These are phyloP conservation scores for Xylaria multiplex DNA, from an alignment of 2,329 filamentous ascomycete genomes.

Conservation along the genomic window DNA sequence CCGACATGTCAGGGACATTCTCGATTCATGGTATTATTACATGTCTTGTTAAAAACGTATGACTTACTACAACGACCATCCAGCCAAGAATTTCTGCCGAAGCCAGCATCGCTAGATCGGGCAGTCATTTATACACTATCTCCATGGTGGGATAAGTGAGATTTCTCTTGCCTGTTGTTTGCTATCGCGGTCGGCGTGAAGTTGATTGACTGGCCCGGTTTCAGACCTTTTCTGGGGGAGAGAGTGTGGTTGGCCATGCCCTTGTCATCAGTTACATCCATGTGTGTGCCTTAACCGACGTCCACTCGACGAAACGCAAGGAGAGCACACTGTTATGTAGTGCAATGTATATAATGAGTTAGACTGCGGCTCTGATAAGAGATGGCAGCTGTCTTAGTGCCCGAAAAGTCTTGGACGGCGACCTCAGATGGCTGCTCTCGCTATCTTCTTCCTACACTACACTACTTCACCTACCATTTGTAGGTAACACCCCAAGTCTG, in stretches of 20 bases:
- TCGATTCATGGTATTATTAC: conserved; percentile 22
- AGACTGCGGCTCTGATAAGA: conserved; percentile 33
- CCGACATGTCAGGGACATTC: conserved; percentile 17
- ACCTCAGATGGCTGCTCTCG: conserved; percentile 12
- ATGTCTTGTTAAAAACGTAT: conserved; percentile 21
- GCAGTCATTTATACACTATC: conserved; percentile 28
- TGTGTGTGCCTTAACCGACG: conserved; percentile 5
- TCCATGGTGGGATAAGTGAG: conserved; percentile 20
- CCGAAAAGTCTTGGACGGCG: conserved; percentile 9
- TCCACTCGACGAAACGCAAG: conserved; percentile 7
- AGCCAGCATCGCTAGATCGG: conserved; percentile 29
- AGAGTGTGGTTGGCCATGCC: conserved; percentile 11
- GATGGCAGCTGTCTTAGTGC: conserved; percentile 9
- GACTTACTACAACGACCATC: conserved; percentile 33
- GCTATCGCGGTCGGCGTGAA: conserved; percentile 8
- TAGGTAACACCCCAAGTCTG: conserved; percentile 7
- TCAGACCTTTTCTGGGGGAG: conserved; percentile 11
- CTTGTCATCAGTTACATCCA: conserved; percentile 13
- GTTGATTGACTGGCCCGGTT: conserved; percentile 21
- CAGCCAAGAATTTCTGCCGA: conserved; percentile 29
- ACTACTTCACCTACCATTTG: conserved; percentile 14
- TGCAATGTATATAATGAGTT: conserved; percentile 13
- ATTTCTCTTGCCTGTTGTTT: conserved; percentile 16
- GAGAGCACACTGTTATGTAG: neutral
- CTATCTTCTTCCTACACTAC: conserved; percentile 20